These are phyloP conservation scores for Saccharomycopsis sp. DNA, from an alignment of 805 yeast genomes.

Conservation along the genomic window DNA sequence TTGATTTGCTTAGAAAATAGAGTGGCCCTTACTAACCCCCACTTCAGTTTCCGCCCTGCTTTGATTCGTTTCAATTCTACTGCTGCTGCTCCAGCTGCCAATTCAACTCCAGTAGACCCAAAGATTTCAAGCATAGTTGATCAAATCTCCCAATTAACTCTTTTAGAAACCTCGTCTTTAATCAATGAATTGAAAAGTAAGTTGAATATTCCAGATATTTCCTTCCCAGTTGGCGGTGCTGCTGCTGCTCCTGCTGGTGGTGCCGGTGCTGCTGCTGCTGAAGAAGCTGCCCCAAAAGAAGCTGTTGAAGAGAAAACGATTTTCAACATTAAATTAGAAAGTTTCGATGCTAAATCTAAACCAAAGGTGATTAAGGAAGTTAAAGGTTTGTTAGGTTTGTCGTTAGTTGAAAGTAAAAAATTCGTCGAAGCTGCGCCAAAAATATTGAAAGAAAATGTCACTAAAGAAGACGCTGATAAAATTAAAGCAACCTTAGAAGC, in stretches of 20 bases:
- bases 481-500: conserved; percentile 88
- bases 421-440: conserved; percentile 98
- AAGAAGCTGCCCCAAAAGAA: conserved; percentile 65
- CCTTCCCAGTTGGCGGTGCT: conserved; percentile 68
- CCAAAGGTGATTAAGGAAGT: conserved; percentile 98
- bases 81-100: conserved; percentile 45
- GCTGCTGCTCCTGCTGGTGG: conserved; percentile 52
- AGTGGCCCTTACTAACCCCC: conserved; percentile 1
- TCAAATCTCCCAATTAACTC: conserved; percentile 82
- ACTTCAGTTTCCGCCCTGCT: conserved; percentile 7
- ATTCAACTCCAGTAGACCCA: conserved; percentile 63
- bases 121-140: conserved; percentile 84
- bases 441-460: conserved; percentile 86
- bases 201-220: conserved; percentile 89
- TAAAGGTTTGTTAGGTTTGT: conserved; percentile 81
- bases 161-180: conserved; percentile 86
- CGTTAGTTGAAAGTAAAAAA: conserved; percentile 95
- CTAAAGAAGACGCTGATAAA: conserved; percentile 97
- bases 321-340: conserved; percentile 84
- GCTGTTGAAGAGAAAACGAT: conserved; percentile 87
- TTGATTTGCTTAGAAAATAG: not conserved
- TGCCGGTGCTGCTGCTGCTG: conserved; percentile 64
- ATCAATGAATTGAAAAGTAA: conserved; percentile 72
- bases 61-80: conserved; percentile 44
- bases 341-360: conserved; percentile 90